phyloP scores from a whole-genome alignment of 2,329 filamentous ascomycete genomes.

The Pseudogymnoascus sp. region DNA sequence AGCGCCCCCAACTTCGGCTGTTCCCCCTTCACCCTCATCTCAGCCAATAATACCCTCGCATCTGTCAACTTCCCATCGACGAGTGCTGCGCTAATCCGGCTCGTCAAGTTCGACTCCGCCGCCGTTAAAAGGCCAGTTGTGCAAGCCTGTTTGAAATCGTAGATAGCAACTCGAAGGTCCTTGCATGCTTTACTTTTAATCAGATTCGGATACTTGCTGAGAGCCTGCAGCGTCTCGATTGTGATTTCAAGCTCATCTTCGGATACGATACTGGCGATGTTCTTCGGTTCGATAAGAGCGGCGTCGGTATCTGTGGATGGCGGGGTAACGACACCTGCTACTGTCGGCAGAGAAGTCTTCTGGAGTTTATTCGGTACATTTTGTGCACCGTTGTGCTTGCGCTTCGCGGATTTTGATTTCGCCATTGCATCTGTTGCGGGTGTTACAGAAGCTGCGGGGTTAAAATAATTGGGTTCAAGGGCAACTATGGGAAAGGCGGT shows the following conservation, averaged over 20 bases:
- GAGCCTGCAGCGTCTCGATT: slow-evolving; percentile 52
- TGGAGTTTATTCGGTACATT: not conserved
- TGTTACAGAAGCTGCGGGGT: not conserved
- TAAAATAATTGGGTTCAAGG: not conserved
- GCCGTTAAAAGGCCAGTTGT: slow-evolving; percentile 54
- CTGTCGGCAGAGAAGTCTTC: not conserved
- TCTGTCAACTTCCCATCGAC: slow-evolving; percentile 58
- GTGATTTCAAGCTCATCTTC: slow-evolving; percentile 60
- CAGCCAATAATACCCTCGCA: slow-evolving; percentile 56
- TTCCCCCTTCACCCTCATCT: slow-evolving; percentile 61
- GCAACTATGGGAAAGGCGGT: not conserved
- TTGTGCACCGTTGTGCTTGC: not conserved
- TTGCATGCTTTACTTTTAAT: slow-evolving; percentile 64
- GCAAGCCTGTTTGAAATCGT: slow-evolving; percentile 61
- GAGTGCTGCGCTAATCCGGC: slow-evolving; percentile 56
- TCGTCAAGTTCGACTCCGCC: slow-evolving; percentile 55
- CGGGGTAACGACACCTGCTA: slow-evolving; percentile 36
- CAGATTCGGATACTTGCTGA: slow-evolving; percentile 50
- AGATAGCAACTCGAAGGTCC: slow-evolving; percentile 57
- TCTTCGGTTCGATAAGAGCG: slow-evolving; percentile 37
- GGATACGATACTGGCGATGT: slow-evolving; percentile 46
- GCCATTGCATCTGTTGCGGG: not conserved
- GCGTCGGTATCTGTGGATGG: slow-evolving; percentile 44
- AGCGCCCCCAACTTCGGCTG: slow-evolving; percentile 60
- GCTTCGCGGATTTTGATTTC: slow-evolving; percentile 3